A percentile compares a stretch with the other conserved stretches of the same genome.
Conservation (phyloP, 192 early-diverging fungal species). For the Phycomyces nitens region DNA sequence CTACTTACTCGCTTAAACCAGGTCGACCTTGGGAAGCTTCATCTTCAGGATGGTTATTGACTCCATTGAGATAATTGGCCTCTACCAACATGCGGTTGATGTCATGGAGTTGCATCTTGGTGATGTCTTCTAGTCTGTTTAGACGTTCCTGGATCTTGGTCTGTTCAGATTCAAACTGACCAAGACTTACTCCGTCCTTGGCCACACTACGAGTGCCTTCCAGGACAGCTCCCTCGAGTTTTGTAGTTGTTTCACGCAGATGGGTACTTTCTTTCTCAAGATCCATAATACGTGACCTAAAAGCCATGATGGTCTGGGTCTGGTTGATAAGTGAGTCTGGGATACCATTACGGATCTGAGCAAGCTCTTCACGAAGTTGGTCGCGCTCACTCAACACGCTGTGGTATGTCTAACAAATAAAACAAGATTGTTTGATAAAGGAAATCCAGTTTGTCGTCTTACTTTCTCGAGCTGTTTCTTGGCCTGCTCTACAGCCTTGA, state of each 20-base stretch:
- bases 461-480: conserved; percentile 30
- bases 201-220: conserved; percentile 28
- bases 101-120: conserved; percentile 44
- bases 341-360: conserved; percentile 33
- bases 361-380: conserved; percentile 18
- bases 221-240: conserved; percentile 18
- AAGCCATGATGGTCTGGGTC: conserved; percentile 33
- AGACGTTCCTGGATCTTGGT: conserved; percentile 16
- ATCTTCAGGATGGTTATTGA: conserved; percentile 43
- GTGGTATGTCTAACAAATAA: conserved; percentile 1
- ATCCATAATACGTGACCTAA: conserved; percentile 34
- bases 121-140: conserved; percentile 38
- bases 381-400: conserved; percentile 24
- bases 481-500: conserved; percentile 3
- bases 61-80: conserved; percentile 52
- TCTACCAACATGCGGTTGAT: conserved; percentile 55
- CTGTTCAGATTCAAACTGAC: conserved; percentile 26
- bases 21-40: conserved; percentile 45
- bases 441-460: too few species aligned
- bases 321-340: conserved; percentile 33
- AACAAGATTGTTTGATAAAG: not conserved
- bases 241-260: conserved; percentile 29
- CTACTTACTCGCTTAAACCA: conserved; percentile 43
- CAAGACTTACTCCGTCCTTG: conserved; percentile 38
- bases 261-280: conserved; percentile 31